phyloP scores from a whole-genome alignment of 2,329 filamentous ascomycete species.

The Sclerotinia nivalis region DNA sequence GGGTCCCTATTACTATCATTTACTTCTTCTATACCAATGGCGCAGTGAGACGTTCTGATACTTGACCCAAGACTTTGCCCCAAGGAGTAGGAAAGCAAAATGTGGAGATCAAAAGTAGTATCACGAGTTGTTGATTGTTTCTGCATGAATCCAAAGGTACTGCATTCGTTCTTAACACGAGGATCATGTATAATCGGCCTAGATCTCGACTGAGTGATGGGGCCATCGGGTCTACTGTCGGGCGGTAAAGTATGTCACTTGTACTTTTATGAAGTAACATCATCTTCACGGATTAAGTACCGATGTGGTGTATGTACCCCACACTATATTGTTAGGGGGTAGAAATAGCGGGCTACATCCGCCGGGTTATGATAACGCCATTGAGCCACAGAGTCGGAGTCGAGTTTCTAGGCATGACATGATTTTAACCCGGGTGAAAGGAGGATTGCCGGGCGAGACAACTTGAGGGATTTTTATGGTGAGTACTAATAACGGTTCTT shows the following conservation, averaged over 20 bases:
- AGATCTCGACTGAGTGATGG: conserved; percentile 19
- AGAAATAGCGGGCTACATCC: not conserved
- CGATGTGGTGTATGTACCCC: conserved; percentile 12
- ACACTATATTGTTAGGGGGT: not conserved
- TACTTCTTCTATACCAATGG: not conserved
- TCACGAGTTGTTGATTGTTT: not conserved
- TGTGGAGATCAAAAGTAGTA: conserved; percentile 1
- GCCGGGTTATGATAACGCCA: not conserved
- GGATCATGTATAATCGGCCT: conserved; percentile 15
- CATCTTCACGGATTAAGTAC: not conserved
- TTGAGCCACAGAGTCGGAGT: conserved; percentile 2
- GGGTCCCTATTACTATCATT: not conserved
- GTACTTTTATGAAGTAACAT: not conserved
- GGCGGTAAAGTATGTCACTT: conserved; percentile 15
- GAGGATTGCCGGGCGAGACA: not conserved
- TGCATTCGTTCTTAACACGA: not conserved
- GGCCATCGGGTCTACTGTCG: conserved; percentile 1
- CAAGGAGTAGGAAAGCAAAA: not conserved
- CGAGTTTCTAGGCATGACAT: not conserved
- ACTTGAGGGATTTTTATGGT: not conserved
- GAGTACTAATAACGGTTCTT: not conserved
- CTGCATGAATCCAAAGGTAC: not conserved
- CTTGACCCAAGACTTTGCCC: not conserved
- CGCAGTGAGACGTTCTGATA: conserved; percentile 12
- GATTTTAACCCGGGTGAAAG: not conserved